These are phyloP conservation scores for Kwoniella mangroviensis DNA, from an alignment of 768 basidiomycete species.

Conservation along the genomic window DNA sequence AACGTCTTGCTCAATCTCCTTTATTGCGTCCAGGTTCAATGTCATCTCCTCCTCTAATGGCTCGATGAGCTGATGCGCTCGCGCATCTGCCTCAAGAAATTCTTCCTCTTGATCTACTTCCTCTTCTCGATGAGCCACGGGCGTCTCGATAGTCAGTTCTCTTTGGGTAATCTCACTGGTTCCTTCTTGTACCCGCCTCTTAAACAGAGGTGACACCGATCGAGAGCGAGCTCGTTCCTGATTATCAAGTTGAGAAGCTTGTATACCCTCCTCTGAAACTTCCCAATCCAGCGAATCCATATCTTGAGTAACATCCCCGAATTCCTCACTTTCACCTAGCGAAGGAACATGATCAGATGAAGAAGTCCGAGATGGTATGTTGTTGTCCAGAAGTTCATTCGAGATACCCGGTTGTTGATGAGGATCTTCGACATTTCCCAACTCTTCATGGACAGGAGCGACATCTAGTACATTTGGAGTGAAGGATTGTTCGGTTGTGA, in stretches of 20 bases:
- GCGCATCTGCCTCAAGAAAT: too few species aligned
- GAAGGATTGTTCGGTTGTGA: too few species aligned
- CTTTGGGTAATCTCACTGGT: not conserved
- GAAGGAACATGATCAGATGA: conserved; percentile 2
- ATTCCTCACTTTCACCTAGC: not conserved
- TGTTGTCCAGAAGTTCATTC: not conserved
- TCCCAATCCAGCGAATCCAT: conserved; percentile 16
- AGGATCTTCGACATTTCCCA: not conserved
- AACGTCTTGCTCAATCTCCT: too few species aligned
- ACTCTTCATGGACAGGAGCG: not conserved
- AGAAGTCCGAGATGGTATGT: not conserved
- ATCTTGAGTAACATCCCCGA: conserved; percentile 18
- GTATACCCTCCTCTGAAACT: conserved; percentile 3
- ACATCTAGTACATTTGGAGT: too few species aligned
- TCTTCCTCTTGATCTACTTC: not conserved
- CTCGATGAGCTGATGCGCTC: too few species aligned
- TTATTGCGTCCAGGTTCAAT: too few species aligned
- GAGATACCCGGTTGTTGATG: not conserved
- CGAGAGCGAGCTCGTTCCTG: not conserved
- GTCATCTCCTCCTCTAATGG: too few species aligned
- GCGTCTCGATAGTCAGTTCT: not conserved
- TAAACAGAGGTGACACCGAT: not conserved
- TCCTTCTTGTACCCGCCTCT: not conserved
- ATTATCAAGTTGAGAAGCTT: not conserved
- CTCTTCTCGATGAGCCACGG: not conserved